phyloP scores from a whole-genome alignment of 495 filamentous ascomycete species.

The Lasiosphaeriaceae sp. region DNA sequence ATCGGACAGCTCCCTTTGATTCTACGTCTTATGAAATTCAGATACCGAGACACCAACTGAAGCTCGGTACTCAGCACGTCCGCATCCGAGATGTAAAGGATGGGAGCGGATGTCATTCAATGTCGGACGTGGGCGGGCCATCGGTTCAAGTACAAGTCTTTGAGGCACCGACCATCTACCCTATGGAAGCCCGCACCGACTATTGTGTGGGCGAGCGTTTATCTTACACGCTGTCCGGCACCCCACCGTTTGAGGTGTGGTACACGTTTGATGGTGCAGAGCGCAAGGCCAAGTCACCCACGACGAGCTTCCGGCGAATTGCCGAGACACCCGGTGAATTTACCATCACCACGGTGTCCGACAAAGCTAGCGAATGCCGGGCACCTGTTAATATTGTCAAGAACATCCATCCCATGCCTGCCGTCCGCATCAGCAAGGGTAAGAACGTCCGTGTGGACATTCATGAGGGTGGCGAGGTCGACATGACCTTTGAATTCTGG shows the following conservation, averaged over 20 bases:
- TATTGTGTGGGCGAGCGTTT: slow-evolving; percentile 96
- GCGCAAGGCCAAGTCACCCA: slow-evolving; percentile 71
- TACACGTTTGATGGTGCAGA: slow-evolving; percentile 79
- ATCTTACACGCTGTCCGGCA: slow-evolving; percentile 82
- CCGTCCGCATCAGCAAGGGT: slow-evolving; percentile 82
- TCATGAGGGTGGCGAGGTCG: slow-evolving; percentile 89
- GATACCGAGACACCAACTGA: slow-evolving; percentile 77
- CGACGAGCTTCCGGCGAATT: slow-evolving; percentile 81
- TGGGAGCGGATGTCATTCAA: slow-evolving; percentile 73
- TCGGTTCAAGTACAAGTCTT: slow-evolving; percentile 84
- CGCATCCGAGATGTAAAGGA: slow-evolving; percentile 87
- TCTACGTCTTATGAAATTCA: slow-evolving; percentile 69
- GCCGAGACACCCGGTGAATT: slow-evolving; percentile 88
- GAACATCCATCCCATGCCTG: slow-evolving; percentile 84
- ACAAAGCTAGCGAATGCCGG: slow-evolving; percentile 78
- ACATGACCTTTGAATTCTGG: slow-evolving; percentile 89
- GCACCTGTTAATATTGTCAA: slow-evolving; percentile 72
- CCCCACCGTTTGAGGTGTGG: slow-evolving; percentile 85
- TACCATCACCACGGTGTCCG: slow-evolving; percentile 76
- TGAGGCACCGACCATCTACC: slow-evolving; percentile 83
- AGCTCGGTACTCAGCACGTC: slow-evolving; percentile 79
- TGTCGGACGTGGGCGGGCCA: slow-evolving; percentile 54
- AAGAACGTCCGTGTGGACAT: slow-evolving; percentile 78
- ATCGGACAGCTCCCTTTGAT: slow-evolving; percentile 72
- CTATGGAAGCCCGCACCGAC: slow-evolving; percentile 77